A percentile compares a stretch with the other conserved stretches of the same genome.
These are phyloP conservation scores for Micromonas pusilla DNA, from an alignment of 139 green algal species.

Conservation along the genomic window DNA sequence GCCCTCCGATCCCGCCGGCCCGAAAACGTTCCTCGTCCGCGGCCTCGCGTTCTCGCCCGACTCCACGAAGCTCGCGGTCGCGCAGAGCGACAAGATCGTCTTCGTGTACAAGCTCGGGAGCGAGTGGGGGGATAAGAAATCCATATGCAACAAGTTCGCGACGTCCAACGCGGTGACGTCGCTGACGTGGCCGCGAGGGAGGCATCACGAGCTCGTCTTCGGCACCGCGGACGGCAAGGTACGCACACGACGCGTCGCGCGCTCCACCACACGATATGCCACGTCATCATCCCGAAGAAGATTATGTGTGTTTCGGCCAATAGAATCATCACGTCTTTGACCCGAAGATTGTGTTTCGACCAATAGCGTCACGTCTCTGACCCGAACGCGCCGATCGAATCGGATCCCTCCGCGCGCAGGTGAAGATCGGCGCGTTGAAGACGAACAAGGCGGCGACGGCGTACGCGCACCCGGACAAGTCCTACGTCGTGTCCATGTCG, in stretches of 20 bases:
- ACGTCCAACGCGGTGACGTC: constrained; percentile 50
- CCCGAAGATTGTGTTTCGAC: too few relatives aligned
- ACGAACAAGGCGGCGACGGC: constrained; percentile 67
- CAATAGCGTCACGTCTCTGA: not conserved
- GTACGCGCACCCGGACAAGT: constrained; percentile 59
- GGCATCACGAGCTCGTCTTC: constrained; percentile 61
- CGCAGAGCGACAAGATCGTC: constrained; percentile 79
- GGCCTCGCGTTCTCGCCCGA: constrained; percentile 76
- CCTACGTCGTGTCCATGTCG: constrained; percentile 56
- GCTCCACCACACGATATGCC: not conserved
- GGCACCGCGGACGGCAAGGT: constrained; percentile 66
- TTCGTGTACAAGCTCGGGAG: constrained; percentile 72
- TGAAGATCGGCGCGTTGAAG: constrained; percentile 55
- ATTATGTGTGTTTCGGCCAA: too few relatives aligned
- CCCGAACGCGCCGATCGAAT: not conserved
- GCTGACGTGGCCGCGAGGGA: constrained; percentile 54
- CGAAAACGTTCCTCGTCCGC: constrained; percentile 54
- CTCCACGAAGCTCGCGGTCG: constrained; percentile 68
- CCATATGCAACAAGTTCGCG: constrained; percentile 81
- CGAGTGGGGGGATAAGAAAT: constrained; percentile 74
- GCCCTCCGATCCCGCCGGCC: constrained; percentile 46
- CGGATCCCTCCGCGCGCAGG: constrained; percentile 6
- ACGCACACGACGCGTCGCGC: not conserved
- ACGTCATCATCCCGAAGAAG: too few relatives aligned
- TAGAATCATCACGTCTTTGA: too few relatives aligned